Conservation (phyloP, 306 rosid genomes). For the Vigna mungo region DNA sequence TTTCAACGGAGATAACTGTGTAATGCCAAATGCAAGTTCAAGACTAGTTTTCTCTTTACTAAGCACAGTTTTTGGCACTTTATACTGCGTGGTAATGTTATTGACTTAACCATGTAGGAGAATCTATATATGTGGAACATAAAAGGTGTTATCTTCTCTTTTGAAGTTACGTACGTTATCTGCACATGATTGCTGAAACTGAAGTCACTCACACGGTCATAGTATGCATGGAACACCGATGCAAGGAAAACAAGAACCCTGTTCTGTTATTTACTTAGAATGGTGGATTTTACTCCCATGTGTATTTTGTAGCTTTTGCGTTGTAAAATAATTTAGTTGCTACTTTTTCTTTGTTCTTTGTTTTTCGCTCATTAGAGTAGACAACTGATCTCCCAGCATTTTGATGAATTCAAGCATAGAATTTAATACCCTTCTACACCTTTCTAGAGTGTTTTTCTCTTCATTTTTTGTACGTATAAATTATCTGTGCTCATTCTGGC, state of each 20-base stretch:
- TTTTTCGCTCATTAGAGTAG: too few species aligned
- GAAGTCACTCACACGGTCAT: neutral
- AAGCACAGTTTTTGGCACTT: conserved; percentile 30
- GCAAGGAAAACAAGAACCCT: conserved; percentile 8
- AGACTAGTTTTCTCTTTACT: conserved; percentile 49
- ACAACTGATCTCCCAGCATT: too few species aligned
- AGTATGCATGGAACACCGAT: conserved; percentile 12
- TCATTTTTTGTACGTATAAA: too few species aligned
- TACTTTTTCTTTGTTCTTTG: too few species aligned
- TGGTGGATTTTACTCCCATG: too few species aligned
- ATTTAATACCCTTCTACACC: too few species aligned
- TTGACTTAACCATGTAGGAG: conserved; percentile 46
- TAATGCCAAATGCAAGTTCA: conserved; percentile 68
- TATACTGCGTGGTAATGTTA: conserved; percentile 57
- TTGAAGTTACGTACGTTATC: neutral
- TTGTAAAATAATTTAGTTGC: too few species aligned
- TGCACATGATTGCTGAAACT: neutral
- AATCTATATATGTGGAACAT: neutral
- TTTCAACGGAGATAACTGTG: conserved; percentile 70
- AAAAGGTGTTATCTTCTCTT: neutral
- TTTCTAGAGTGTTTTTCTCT: neutral
- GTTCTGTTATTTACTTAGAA: neutral
- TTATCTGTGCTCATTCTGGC: too few species aligned
- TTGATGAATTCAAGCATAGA: too few species aligned
- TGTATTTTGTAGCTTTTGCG: too few species aligned